Base-by-base conservation (phyloP, 1,139 yeast genomes). In the Kurtzmaniella quercitrusa region DNA sequence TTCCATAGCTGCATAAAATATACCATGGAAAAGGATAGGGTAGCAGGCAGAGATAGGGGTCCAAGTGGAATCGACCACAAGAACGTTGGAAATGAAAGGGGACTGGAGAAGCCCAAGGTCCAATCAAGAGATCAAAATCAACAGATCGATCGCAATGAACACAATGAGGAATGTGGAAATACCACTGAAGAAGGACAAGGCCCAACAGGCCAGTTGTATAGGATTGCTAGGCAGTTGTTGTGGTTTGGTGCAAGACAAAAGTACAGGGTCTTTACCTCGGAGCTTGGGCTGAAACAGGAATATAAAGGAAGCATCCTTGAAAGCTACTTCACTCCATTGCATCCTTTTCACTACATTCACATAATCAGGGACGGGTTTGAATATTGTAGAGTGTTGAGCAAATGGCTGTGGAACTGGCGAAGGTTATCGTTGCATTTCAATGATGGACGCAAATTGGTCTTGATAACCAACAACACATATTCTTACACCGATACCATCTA, bases 401-500 rank as follows among this genome's bases (percentile, higher is more conserved):
- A 39, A 12, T 48, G 51, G 49, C 40, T 48, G 23, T 27, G 43
- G n/a, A 46, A 44, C 33, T 44, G 51, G n/a, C 44, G 47, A 29
- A 41, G 51, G 5, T 46, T 47, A 29, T 18, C 43, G 7, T 39
- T 51, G 3, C 44, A 45, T 23, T 49, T 51, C 42, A 40, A 42
- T 27, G 41, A 41, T 14, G 45, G 38, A 2, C 23, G 41, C 31
- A 39, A 39, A 16, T 36, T 47, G 10, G 46, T 48, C n/a, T 37
- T 51, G 37, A 45, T 51, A 25, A 41, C 41, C 8, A 48, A 48
- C 42, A 47, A 49, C 43, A 39, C 46, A 23, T 43, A 45, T 3
- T 38, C 45, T 6, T 51, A 42, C 38, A 46, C 54, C 4, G 54
- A 51, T 39, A 42, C 49, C 5, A 19, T 44, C n/a, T 51, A 48